Evolutionary conservation across 345 rosid genomes (phyloP), one percentile per base, ranked within the genome.

Genomic region (Pseudoturritis turrita): DNA sequence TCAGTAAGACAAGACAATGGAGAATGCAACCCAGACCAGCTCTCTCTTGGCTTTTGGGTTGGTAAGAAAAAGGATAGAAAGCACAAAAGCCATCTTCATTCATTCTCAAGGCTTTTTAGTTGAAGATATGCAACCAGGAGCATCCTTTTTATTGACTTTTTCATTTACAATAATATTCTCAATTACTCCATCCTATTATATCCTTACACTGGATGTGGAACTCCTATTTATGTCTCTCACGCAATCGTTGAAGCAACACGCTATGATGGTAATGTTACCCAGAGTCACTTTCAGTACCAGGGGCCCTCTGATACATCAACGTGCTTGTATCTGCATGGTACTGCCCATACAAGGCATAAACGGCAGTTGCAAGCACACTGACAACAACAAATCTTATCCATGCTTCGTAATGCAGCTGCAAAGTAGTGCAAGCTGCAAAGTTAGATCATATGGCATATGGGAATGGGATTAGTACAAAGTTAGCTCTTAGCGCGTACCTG

Each of bases 371-470:
- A 62, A 88, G 63, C 46, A 86, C 31, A 81, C 91, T 81, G 36
- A 95, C 91, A 39, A 83, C 67, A 22, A 95, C 73, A 63, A 95
- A 95, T 81, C 98, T 84, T 44, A 84, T 79, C 99, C 94, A 89
- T 3, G 97, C 98, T 83, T 95, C 99, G 50, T 86, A 73, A 66
- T 95, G 99, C 83, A 95, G 67, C 98, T 95, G 89, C 78, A 57
- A 56, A 76, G 65, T 41, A 35, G 26, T 14, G 43, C 64, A 51
- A 26, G 19, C 66, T 35, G n/a, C 62, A 71, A 54, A 33, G 39
- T 74, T 75, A 57, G 25, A 50, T 72, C 50, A 73, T 58, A 36
- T 37, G 10, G 22, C 37, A 47, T 31, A 44, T 41, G 18, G 29
- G 5, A 6, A 44, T 41, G 18, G 29, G 5, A 6, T 63, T 36